Base-by-base conservation (phyloP, 208 protist species). In the Crithidia sp. region DNA sequence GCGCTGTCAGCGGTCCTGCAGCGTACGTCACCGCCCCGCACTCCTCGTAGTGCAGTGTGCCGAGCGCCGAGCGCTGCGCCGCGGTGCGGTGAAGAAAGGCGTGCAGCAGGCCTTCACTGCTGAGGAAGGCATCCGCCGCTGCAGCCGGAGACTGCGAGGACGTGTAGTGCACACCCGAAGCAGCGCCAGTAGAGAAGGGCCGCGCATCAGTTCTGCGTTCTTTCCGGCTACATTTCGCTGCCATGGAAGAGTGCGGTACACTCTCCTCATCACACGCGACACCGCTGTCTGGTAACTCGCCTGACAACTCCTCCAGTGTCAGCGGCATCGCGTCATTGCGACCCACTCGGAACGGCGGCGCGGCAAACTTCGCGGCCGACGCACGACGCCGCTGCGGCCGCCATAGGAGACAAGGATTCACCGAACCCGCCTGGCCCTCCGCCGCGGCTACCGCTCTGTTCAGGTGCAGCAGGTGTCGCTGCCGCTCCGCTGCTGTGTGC, bases 1-100 rank as follows among this genome's bases (percentile, higher is more conserved):
- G 45, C 45, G 45, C 12, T 13, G 12, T 2, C 10, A 49, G 39
- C 7, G 37, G 39, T 4, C 54, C 41, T 3, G 74, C 66, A 16
- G 60, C 47, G 64, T 89, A 92, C 4, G 55, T 66, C 9, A 92
- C 59, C 4, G 77, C 60, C 14, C 72, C 74, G 36, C 76, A 77
- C 39, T 78, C 74, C 56, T 92, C 87, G 62, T 83, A 92, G 62
- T 84, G 79, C 16, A 74, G 19, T 17, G 68, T 78, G 19, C 52
- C 53, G 10, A 75, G 61, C 2, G n/a, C 9, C 14, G 36, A 45
- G 14, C 71, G 75, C 71, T 78, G 80, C 43, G 52, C 19, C 14
- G 19, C 54, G 14, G 80, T 78, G 53, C 70, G 75, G 9, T 63
- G 19, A 14, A 84, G 44, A 28, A 84, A 84, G 3, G 49, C 52